Percentiles rank a stretch among this genome's conserved stretches.
phyloP scores from a whole-genome alignment of 495 filamentous ascomycete species.

The Neurospora terricola region DNA sequence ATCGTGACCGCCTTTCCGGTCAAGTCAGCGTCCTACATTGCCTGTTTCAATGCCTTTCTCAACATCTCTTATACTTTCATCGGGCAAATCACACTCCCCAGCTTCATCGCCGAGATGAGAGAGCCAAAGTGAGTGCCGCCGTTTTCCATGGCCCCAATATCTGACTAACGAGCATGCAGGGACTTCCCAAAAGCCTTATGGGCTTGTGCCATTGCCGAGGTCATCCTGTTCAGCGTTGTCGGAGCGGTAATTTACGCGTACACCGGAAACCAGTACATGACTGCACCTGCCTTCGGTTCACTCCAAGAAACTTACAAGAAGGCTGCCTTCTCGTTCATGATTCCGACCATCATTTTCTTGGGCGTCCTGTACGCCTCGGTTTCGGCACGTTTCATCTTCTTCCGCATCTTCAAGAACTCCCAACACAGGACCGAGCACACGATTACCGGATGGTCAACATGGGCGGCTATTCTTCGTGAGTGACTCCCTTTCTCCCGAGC shows the following conservation, averaged over 20 bases:
- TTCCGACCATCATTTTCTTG: conserved; percentile 81
- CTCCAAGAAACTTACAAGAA: conserved; percentile 67
- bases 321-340: conserved; percentile 83
- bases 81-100: conserved; percentile 82
- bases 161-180: conserved; percentile 13
- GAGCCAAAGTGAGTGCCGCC: conserved; percentile 39
- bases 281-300: conserved; percentile 71
- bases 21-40: conserved; percentile 66
- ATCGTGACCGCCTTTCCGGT: conserved; percentile 54
- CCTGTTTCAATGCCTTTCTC: conserved; percentile 70
- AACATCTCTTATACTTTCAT: conserved; percentile 93
- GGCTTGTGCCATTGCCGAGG: conserved; percentile 74
- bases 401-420: conserved; percentile 68
- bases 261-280: conserved; percentile 77
- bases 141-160: background rate
- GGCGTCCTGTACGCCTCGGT: conserved; percentile 84
- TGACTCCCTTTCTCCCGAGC: background rate
- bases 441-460: conserved; percentile 67
- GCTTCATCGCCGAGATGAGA: conserved; percentile 89
- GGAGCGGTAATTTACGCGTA: conserved; percentile 70
- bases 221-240: conserved; percentile 70
- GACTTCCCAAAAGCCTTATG: conserved; percentile 88
- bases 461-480: conserved; percentile 58
- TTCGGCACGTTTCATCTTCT: conserved; percentile 78
- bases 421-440: conserved; percentile 71